Evolutionary conservation across 805 yeast genomes (phyloP).

Genomic region (Teunomyces cretensis): DNA sequence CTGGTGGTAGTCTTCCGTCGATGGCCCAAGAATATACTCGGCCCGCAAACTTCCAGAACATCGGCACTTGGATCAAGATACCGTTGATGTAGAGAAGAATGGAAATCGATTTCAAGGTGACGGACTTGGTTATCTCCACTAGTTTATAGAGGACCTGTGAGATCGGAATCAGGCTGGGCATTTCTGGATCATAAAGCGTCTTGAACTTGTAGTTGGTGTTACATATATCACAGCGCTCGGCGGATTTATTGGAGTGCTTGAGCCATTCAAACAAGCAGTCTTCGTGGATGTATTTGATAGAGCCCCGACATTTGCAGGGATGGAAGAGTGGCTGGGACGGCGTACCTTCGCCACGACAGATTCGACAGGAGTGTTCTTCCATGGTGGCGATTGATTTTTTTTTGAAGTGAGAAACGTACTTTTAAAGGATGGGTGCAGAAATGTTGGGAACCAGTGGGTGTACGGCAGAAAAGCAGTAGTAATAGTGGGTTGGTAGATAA

Average conservation of each 20-base stretch:
- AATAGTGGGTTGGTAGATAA: too few species aligned
- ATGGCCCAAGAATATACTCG: conserved; percentile 55
- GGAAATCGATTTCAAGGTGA: conserved; percentile 18
- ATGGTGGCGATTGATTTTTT: neutral
- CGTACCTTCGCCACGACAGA: conserved; percentile 91
- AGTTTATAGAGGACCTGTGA: conserved; percentile 44
- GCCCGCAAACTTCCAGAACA: conserved; percentile 55
- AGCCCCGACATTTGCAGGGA: conserved; percentile 94
- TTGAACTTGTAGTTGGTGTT: conserved; percentile 68
- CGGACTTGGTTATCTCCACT: conserved; percentile 13
- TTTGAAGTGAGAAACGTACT: neutral
- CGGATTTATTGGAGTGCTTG: conserved; percentile 57
- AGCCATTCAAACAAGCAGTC: conserved; percentile 91
- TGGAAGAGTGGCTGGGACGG: conserved; percentile 74
- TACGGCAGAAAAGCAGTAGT: too few species aligned
- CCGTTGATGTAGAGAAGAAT: conserved; percentile 41
- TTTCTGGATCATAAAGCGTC: conserved; percentile 61
- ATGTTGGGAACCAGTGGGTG: neutral
- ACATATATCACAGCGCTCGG: conserved; percentile 82
- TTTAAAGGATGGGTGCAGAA: neutral
- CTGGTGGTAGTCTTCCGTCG: conserved; percentile 52
- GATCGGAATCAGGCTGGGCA: conserved; percentile 66
- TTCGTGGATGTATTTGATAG: conserved; percentile 90
- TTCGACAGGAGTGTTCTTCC: conserved; percentile 69
- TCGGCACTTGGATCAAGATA: conserved; percentile 52